Percentiles rank a stretch among this genome's conserved stretches.
These are phyloP conservation scores for Rheum nobile DNA, from an alignment of 148 eudicot genomes.

Conservation along the genomic window DNA sequence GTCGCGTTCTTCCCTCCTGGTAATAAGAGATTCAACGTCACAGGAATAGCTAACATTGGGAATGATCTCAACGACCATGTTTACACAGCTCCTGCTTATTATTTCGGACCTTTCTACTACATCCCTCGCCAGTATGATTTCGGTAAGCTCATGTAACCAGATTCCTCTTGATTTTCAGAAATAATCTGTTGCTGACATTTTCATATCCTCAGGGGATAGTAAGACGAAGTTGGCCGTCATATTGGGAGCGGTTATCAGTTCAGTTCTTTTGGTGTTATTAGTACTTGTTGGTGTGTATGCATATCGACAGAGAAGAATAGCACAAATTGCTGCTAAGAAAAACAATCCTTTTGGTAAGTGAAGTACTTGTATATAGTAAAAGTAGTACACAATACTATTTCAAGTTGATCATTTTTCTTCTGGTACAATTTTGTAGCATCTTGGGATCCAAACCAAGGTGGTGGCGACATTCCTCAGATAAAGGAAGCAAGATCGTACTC, in stretches of 20 bases:
- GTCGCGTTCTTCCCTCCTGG: constrained; percentile 53
- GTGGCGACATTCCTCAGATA: constrained; percentile 55
- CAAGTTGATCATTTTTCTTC: not conserved
- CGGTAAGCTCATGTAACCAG: not conserved
- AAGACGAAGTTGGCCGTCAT: constrained; percentile 2
- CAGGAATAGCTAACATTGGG: constrained; percentile 49
- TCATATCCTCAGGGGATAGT: not conserved
- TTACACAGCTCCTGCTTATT: constrained; percentile 30
- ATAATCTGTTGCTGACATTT: not conserved
- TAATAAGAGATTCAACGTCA: constrained; percentile 36
- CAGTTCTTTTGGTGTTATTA: constrained; percentile 31
- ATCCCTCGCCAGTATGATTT: constrained; percentile 12
- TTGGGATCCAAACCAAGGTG: constrained; percentile 42
- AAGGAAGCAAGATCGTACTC: constrained; percentile 66
- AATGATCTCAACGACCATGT: constrained; percentile 50
- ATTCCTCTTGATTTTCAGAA: not conserved
- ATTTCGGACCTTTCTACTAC: constrained; percentile 59
- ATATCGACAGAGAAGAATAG: constrained; percentile 40
- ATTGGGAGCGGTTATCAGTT: constrained; percentile 5
- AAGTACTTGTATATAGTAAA: not conserved
- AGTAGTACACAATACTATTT: not conserved
- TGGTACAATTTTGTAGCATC: constrained; percentile 37
- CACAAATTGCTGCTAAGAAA: constrained; percentile 32
- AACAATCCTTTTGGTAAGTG: constrained; percentile 43
- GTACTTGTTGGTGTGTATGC: constrained; percentile 39